Percentiles rank a stretch among this genome's conserved stretches.
Conservation (phyloP, 495 filamentous ascomycete genomes). For the Penicillium ochrochloron region DNA sequence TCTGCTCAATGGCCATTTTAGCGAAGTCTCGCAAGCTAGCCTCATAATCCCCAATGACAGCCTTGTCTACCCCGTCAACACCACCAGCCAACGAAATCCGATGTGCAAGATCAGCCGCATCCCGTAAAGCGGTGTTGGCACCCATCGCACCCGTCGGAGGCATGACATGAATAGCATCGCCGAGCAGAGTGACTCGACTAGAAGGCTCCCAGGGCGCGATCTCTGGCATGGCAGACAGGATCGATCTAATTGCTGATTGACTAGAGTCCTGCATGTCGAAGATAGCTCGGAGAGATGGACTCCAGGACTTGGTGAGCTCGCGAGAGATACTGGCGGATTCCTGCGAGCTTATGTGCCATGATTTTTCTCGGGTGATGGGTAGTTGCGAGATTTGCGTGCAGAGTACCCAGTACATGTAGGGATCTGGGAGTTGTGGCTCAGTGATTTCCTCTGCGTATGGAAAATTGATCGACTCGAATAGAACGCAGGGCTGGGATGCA, state of each 20-base stretch:
- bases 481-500: conserved; percentile 34
- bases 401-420: conserved; percentile 49
- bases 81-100: conserved; percentile 33
- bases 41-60: conserved; percentile 36
- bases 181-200: conserved; percentile 61
- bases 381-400: conserved; percentile 28
- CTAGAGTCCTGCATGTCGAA: conserved; percentile 40
- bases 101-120: conserved; percentile 38
- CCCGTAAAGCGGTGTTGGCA: conserved; percentile 59
- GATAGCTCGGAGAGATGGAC: conserved; percentile 38
- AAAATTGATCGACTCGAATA: conserved; percentile 44
- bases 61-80: conserved; percentile 30
- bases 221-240: conserved; percentile 45
- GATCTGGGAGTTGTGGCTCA: conserved; percentile 27
- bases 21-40: conserved; percentile 34
- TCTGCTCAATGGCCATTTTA: conserved; percentile 26
- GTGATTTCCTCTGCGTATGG: conserved; percentile 23
- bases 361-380: conserved; percentile 23
- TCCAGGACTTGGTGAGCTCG: conserved; percentile 33
- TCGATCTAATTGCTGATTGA: conserved; percentile 37
- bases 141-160: conserved; percentile 65
- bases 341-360: conserved; percentile 24
- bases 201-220: conserved; percentile 38
- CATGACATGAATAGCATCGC: conserved; percentile 65
- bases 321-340: conserved; percentile 31